These are phyloP conservation scores for Endotrypanum monterogeii DNA, from an alignment of 208 protist species.

Conservation along the genomic window DNA sequence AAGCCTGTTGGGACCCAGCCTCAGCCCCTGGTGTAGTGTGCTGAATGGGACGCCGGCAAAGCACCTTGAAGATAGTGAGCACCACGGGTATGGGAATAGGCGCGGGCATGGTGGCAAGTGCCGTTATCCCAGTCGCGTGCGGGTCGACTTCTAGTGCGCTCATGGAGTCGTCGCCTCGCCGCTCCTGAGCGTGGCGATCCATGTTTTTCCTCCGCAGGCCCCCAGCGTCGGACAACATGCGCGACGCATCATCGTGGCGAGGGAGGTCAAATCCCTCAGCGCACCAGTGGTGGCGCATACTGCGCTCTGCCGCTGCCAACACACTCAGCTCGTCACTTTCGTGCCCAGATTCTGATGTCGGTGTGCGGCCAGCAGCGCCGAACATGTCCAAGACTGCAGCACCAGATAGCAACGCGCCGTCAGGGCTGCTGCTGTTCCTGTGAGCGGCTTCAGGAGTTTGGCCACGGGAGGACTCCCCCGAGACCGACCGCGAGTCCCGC, in stretches of 20 bases:
- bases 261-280: slow-evolving; percentile 13
- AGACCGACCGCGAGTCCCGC: neutral
- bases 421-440: neutral
- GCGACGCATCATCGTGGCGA: slow-evolving; percentile 33
- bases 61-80: slow-evolving; percentile 21
- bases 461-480: neutral
- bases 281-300: slow-evolving; percentile 21
- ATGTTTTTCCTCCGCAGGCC: neutral
- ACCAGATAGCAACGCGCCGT: neutral
- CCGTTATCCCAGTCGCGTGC: slow-evolving; percentile 18
- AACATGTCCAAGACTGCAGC: slow-evolving; percentile 14
- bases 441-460: neutral
- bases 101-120: slow-evolving; percentile 25
- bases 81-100: slow-evolving; percentile 22
- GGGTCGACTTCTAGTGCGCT: slow-evolving; percentile 8
- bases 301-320: slow-evolving; percentile 18
- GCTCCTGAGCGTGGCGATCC: neutral
- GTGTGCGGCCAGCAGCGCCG: neutral
- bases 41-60: slow-evolving; percentile 4
- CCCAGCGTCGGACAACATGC: neutral
- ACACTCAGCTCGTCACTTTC: slow-evolving; percentile 6
- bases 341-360: neutral
- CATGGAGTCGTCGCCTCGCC: neutral
- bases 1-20: neutral
- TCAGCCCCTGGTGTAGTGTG: neutral